Conservation (phyloP, 2,329 filamentous ascomycete genomes). For the Ambrosiella cleistominuta region DNA sequence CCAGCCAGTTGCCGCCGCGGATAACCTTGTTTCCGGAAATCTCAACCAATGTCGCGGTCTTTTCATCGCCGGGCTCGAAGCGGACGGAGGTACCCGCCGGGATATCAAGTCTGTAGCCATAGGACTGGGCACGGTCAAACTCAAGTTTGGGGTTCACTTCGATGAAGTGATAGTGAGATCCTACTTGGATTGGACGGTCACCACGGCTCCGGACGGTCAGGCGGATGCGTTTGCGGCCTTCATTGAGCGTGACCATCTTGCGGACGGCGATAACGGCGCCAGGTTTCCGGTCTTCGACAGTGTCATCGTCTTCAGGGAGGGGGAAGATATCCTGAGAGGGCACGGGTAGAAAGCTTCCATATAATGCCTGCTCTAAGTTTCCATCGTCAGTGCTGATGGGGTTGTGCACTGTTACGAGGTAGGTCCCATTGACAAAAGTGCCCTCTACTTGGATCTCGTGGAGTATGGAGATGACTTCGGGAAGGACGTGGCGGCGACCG, state of each 20-base stretch:
- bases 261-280: conserved; percentile 63
- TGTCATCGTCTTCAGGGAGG: conserved; percentile 28
- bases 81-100: conserved; percentile 79
- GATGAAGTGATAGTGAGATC: conserved; percentile 91
- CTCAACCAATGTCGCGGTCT: conserved; percentile 77
- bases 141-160: conserved; percentile 82
- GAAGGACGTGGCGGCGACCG: conserved; percentile 77
- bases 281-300: conserved; percentile 46
- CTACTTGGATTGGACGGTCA: conserved; percentile 80
- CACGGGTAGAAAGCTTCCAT: conserved; percentile 77
- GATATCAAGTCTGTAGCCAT: conserved; percentile 78
- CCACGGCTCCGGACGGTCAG: conserved; percentile 71
- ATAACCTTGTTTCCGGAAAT: conserved; percentile 70
- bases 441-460: conserved; percentile 84
- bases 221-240: conserved; percentile 52
- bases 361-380: conserved; percentile 69
- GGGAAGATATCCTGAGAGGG: conserved; percentile 54
- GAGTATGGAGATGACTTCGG: conserved; percentile 62
- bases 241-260: conserved; percentile 51
- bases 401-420: conserved; percentile 85
- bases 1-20: conserved; percentile 66
- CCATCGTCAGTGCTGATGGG: conserved; percentile 77
- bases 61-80: conserved; percentile 85
- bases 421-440: conserved; percentile 78
- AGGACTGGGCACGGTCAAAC: conserved; percentile 69